Conservation (phyloP, 495 filamentous ascomycete genomes). For the Aspergillus sparsus region DNA sequence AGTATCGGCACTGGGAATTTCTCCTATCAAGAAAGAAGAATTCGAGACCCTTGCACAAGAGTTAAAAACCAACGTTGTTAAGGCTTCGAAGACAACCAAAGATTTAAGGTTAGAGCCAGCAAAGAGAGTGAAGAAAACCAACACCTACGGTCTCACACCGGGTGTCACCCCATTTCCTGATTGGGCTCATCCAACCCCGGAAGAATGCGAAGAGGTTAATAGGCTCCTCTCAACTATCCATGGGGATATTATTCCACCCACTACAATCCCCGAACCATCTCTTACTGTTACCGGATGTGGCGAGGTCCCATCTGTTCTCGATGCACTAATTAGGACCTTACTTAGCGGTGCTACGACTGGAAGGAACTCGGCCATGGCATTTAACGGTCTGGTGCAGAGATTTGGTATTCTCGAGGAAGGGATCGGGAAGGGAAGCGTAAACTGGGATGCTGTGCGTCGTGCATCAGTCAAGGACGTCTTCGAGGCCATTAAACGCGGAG, state of each 20-base stretch:
- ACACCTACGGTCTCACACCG: constrained; percentile 44
- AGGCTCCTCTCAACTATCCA: constrained; percentile 66
- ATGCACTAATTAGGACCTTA: constrained; percentile 80
- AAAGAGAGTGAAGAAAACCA: constrained; percentile 29
- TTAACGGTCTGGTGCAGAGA: constrained; percentile 65
- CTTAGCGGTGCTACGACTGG: constrained; percentile 75
- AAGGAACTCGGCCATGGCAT: constrained; percentile 65
- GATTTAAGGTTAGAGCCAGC: constrained; percentile 10
- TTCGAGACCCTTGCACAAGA: constrained; percentile 15
- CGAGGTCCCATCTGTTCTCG: constrained; percentile 88
- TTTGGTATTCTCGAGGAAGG: constrained; percentile 67
- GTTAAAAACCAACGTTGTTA: constrained; percentile 27
- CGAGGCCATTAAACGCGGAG: constrained; percentile 72
- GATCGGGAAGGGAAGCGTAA: constrained; percentile 72
- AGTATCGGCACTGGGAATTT: constrained; percentile 15
- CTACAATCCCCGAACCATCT: constrained; percentile 72
- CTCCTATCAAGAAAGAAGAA: constrained; percentile 19
- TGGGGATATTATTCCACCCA: constrained; percentile 63
- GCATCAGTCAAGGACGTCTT: constrained; percentile 64
- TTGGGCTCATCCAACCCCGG: constrained; percentile 64
- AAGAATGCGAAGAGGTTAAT: constrained; percentile 76
- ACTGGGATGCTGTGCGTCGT: constrained; percentile 81
- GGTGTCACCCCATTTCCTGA: constrained; percentile 67
- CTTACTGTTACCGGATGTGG: constrained; percentile 83
- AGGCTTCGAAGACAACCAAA: constrained; percentile 16